Conservation (phyloP, 805 yeast species). For the Metschnikowia continentalis region DNA sequence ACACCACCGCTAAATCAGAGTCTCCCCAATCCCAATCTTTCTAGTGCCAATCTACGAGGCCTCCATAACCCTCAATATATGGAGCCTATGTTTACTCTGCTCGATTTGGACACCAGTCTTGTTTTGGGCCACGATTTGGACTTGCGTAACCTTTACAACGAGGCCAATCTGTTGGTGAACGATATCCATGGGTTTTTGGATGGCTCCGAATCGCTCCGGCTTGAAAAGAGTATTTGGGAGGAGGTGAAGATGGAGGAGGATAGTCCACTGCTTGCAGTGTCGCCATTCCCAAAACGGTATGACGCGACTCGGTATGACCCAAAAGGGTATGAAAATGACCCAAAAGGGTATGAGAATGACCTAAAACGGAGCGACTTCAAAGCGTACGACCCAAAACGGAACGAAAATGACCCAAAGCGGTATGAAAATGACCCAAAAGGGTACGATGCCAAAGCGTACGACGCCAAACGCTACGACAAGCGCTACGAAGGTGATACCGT, state of each 20-base stretch:
- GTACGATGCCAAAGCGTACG: no score
- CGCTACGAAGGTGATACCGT: no score
- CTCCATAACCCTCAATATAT: neutral
- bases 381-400: no score
- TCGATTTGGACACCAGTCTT: neutral
- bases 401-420: neutral
- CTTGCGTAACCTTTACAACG: constrained; percentile 26
- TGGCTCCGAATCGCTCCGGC: neutral
- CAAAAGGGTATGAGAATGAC: neutral
- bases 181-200: constrained; percentile 25
- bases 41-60: neutral
- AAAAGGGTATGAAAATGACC: neutral
- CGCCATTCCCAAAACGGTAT: neutral
- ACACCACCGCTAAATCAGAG: no score
- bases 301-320: neutral
- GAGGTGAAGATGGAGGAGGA: constrained; percentile 11
- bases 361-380: no score
- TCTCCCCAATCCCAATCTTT: no score
- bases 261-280: no score
- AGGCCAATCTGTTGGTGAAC: constrained; percentile 31
- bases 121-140: constrained; percentile 5
- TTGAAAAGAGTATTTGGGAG: constrained; percentile 2
- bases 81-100: neutral
- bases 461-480: no score
- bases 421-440: neutral